Conservation (phyloP, 2,329 filamentous ascomycete species). For the Chaetothyriales sp. region DNA sequence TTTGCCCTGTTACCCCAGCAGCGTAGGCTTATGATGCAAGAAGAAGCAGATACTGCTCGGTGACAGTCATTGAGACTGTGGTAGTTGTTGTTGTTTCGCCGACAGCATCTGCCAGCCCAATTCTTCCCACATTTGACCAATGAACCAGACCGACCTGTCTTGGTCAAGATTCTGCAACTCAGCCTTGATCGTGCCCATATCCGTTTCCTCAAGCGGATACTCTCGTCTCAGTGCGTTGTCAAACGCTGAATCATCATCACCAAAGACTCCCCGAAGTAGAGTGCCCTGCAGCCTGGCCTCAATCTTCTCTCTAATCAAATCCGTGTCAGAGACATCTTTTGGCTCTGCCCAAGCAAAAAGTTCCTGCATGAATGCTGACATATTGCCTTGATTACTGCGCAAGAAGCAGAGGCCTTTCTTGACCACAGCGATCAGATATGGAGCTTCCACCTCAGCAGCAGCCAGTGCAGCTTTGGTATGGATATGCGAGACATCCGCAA, state of each 20-base stretch:
- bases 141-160: slow-evolving; percentile 38
- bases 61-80: not conserved
- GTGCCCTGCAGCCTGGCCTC: slow-evolving; percentile 25
- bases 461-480: slow-evolving; percentile 14
- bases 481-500: slow-evolving; percentile 16
- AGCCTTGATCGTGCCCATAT: slow-evolving; percentile 4
- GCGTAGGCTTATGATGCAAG: too few relatives aligned
- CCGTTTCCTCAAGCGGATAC: slow-evolving; percentile 11
- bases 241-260: slow-evolving; percentile 21
- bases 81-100: not conserved
- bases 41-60: not conserved
- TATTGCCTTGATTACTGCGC: slow-evolving; percentile 5
- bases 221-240: slow-evolving; percentile 17
- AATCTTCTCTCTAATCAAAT: slow-evolving; percentile 3
- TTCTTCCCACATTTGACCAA: slow-evolving; percentile 40
- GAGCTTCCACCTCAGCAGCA: slow-evolving; percentile 22
- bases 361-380: slow-evolving; percentile 11
- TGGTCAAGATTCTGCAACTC: slow-evolving; percentile 15
- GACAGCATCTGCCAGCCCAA: slow-evolving; percentile 42
- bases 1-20: too few relatives aligned
- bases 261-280: slow-evolving; percentile 29
- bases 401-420: slow-evolving; percentile 16
- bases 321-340: not conserved
- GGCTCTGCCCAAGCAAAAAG: slow-evolving; percentile 3
- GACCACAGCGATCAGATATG: slow-evolving; percentile 24